Evolutionary conservation across 345 rosid genomes (phyloP), one percentile per base, ranked within the genome.

Genomic region (Linum tenue): DNA sequence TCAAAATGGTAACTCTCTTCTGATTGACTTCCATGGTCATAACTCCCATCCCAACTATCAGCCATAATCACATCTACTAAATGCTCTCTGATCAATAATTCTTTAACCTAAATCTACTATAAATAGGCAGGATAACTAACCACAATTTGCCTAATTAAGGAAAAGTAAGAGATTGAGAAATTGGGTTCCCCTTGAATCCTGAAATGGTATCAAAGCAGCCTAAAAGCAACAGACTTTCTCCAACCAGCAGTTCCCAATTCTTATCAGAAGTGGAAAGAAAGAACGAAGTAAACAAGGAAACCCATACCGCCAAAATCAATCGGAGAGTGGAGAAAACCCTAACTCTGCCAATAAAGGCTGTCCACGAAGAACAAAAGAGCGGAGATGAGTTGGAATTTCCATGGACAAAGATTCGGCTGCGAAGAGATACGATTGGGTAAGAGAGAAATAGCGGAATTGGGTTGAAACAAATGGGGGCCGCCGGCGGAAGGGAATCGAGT

Each of bases 1-100:
- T 86, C 97, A 38, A 83, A 83, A 6, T 73, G 76, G 72, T 78
- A 68, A 78, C 95, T 94, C 9, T 81, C 87, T 37, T 90, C 95
- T 11, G 96, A 90, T 63, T 84, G 90, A 75, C 90, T 88, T 41
- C 86, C 86, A 51, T 68, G 69, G 59, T 83, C 88, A 48, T 75
- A 81, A 73, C 78, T 75, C 73, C 82, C 87, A 62, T 88, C 96
- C 86, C 82, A 82, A 77, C 83, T 84, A 70, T 73, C 86, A 16
- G 80, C 86, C 96, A 88, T 90, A 31, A 11, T 22, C 31, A 22
- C 31, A 66, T 37, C 41, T n/a, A 55, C 62, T 22, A 22, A 22
- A 22, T 22, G 31, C 31, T 22, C 31, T 22, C 31, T 22, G 31
- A 22, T 31, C 35, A 14, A 36, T 22, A 64, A 37, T 50, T 50